Conservation (phyloP, 2,329 filamentous ascomycete genomes). For the Penicillium corylophilum region DNA sequence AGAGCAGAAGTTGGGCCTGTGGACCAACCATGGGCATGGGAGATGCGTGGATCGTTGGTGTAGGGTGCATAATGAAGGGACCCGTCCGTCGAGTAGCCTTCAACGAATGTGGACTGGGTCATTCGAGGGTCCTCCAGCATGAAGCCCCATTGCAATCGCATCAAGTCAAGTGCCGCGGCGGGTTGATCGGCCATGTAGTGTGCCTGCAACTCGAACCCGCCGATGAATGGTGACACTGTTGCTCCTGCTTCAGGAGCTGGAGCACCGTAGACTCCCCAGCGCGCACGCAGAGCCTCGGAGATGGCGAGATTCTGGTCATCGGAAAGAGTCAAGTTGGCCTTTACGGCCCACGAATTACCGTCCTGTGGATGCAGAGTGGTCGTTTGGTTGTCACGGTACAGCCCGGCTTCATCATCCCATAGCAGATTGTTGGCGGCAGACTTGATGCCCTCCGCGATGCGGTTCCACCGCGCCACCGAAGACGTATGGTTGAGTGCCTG, state of each 20-base stretch:
- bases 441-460: constrained; percentile 22
- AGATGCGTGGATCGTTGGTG: constrained; percentile 48
- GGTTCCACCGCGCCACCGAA: constrained; percentile 18
- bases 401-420: constrained; percentile 23
- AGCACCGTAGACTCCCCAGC: constrained; percentile 49
- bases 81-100: constrained; percentile 51
- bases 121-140: constrained; percentile 56
- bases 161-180: constrained; percentile 45
- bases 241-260: constrained; percentile 43
- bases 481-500: constrained; percentile 19
- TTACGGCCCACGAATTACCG: constrained; percentile 41
- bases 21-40: constrained; percentile 53
- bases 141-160: constrained; percentile 53
- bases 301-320: constrained; percentile 28
- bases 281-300: constrained; percentile 38
- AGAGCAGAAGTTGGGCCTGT: constrained; percentile 50
- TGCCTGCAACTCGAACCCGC: constrained; percentile 45
- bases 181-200: constrained; percentile 42
- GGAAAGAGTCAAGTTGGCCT: constrained; percentile 32
- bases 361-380: constrained; percentile 32
- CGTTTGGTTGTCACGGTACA: constrained; percentile 33
- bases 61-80: constrained; percentile 52
- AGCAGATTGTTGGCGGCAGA: constrained; percentile 26
- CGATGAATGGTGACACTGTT: constrained; percentile 46
- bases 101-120: constrained; percentile 55